A percentile compares a stretch with the other conserved stretches of the same genome.
These are phyloP conservation scores for Botrytis squamosa DNA, from an alignment of 2,329 filamentous ascomycete genomes.

Conservation along the genomic window DNA sequence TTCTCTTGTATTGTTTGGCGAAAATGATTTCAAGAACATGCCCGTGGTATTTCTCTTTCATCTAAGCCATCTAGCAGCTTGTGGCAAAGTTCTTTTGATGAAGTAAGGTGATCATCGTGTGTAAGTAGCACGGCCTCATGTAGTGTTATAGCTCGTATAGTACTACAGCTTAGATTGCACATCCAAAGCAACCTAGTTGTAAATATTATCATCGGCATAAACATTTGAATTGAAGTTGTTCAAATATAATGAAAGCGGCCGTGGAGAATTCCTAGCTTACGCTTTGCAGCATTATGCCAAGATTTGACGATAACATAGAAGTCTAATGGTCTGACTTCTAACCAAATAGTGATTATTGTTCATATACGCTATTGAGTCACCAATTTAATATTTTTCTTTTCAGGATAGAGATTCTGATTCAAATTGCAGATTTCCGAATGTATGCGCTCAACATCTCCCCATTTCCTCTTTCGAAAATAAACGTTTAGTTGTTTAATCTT, in stretches of 20 bases:
- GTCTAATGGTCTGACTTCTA: not conserved
- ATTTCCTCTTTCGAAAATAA: not conserved
- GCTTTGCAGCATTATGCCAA: not conserved
- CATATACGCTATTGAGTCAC: not conserved
- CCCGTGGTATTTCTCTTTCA: not conserved
- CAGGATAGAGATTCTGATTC: not conserved
- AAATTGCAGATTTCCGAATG: not conserved
- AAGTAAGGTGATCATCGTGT: not conserved
- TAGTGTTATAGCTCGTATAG: not conserved
- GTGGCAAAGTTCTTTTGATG: not conserved
- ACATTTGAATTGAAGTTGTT: not conserved
- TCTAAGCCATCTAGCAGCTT: not conserved
- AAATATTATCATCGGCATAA: not conserved
- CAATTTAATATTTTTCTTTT: not conserved
- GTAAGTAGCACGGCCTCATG: not conserved
- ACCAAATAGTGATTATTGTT: not conserved
- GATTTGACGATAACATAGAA: not conserved
- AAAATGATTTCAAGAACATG: not conserved
- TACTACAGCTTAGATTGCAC: not conserved
- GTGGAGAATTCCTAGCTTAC: not conserved
- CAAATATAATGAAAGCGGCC: not conserved
- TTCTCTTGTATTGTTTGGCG: not conserved
- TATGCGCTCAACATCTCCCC: not conserved
- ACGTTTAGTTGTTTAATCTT: not conserved
- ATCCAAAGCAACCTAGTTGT: not conserved